Percentiles rank a stretch among this genome's conserved stretches.
phyloP scores from a whole-genome alignment of 345 rosid species.

The Sisymbrium altissimum region DNA sequence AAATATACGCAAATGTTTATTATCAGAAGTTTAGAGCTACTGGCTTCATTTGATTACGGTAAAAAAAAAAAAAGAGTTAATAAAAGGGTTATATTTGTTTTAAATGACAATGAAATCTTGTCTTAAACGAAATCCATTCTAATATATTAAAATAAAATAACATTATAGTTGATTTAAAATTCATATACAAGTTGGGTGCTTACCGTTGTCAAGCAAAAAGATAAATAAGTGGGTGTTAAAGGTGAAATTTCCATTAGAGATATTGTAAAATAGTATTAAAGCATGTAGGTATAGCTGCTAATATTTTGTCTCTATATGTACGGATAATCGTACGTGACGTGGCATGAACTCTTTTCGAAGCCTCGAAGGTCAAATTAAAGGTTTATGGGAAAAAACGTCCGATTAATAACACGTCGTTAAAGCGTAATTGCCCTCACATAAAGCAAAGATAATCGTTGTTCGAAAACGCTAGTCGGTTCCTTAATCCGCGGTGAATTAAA shows the following conservation, averaged over 20 bases:
- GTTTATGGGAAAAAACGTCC: not conserved
- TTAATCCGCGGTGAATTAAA: slow-evolving; percentile 1
- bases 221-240: slow-evolving; percentile 16
- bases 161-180: not conserved
- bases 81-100: not conserved
- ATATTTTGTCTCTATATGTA: slow-evolving; percentile 22
- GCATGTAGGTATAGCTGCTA: not conserved
- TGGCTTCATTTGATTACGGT: not conserved
- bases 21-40: not conserved
- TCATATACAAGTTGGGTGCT: slow-evolving; percentile 9
- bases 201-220: not conserved
- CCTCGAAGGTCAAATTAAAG: slow-evolving; percentile 15
- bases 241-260: not conserved
- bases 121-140: not conserved
- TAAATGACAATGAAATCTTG: not conserved
- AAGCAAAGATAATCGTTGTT: not conserved
- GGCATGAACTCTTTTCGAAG: slow-evolving; percentile 16
- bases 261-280: slow-evolving; percentile 15
- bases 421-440: slow-evolving; percentile 2
- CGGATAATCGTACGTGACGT: slow-evolving; percentile 38
- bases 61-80: not conserved
- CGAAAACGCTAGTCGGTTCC: slow-evolving; percentile 17
- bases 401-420: slow-evolving; percentile 13
- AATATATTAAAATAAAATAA: not conserved
- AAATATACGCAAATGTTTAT: not conserved